A percentile compares a stretch with the other conserved stretches of the same genome.
phyloP scores from a whole-genome alignment of 1,139 yeast genomes.

The Hyphopichia pseudoburtonii region DNA sequence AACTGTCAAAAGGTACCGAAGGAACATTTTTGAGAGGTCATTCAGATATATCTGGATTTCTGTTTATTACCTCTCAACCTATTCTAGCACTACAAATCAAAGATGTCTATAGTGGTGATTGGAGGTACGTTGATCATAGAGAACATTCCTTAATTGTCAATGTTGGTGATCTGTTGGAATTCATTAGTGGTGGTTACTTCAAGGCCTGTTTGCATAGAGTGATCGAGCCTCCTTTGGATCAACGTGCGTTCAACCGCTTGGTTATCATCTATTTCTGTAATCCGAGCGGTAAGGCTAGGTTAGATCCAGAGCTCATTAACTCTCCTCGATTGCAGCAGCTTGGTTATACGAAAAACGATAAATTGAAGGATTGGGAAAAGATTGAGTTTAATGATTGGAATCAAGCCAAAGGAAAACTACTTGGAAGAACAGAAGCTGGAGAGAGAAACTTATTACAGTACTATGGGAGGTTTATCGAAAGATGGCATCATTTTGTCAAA shows the following conservation, averaged over 20 bases:
- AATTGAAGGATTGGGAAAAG: conserved; percentile 32
- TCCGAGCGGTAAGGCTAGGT: conserved; percentile 27
- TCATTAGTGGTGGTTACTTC: conserved; percentile 50
- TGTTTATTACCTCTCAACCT: conserved; percentile 51
- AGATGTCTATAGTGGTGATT: conserved; percentile 45
- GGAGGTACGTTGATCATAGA: conserved; percentile 49
- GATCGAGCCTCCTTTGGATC: conserved; percentile 46
- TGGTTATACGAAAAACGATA: conserved; percentile 20
- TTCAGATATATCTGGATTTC: conserved; percentile 48
- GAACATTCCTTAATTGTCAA: conserved; percentile 49
- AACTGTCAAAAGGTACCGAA: conserved; percentile 25
- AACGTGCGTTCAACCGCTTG: conserved; percentile 34
- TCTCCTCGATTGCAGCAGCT: conserved; percentile 30
- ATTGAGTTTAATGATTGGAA: conserved; percentile 37
- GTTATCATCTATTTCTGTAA: conserved; percentile 47
- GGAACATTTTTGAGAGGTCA: conserved; percentile 52
- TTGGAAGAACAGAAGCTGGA: conserved; percentile 35
- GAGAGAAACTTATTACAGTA: conserved; percentile 27
- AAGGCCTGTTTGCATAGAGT: conserved; percentile 50
- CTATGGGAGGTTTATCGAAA: conserved; percentile 37
- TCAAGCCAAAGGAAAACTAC: conserved; percentile 33
- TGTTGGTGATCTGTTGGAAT: conserved; percentile 50
- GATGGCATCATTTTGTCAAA: conserved; percentile 40
- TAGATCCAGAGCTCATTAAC: conserved; percentile 36
- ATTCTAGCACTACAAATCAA: conserved; percentile 50